These are phyloP conservation scores for Millerozyma acaciae DNA, from an alignment of 805 yeast genomes.

Conservation along the genomic window DNA sequence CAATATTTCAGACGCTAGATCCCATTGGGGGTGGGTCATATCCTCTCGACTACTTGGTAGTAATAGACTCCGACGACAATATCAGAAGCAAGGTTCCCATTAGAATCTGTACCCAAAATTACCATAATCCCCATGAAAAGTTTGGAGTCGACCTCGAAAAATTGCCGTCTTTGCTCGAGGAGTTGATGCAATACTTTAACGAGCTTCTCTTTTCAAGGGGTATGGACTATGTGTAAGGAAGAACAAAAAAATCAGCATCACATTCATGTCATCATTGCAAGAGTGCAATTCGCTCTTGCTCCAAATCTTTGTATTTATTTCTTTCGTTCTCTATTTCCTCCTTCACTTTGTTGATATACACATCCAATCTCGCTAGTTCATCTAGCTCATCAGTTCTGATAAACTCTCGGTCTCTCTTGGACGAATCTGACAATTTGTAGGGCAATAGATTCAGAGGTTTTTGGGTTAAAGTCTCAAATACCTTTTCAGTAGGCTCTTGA, in stretches of 20 bases:
- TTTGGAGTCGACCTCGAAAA: constrained; percentile 16
- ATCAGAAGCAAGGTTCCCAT: constrained; percentile 18
- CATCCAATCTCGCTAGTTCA: constrained; percentile 39
- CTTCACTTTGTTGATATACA: constrained; percentile 33
- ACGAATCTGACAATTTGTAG: constrained; percentile 28
- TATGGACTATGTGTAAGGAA: too few relatives aligned
- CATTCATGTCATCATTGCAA: constrained; percentile 21
- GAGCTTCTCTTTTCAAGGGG: background rate
- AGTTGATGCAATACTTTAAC: constrained; percentile 6
- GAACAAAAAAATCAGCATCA: background rate
- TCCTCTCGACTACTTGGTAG: constrained; percentile 27
- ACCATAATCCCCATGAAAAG: constrained; percentile 15
- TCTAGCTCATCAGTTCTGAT: constrained; percentile 38
- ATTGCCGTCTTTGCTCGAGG: constrained; percentile 8
- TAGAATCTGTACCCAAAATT: constrained; percentile 7
- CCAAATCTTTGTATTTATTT: constrained; percentile 36
- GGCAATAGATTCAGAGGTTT: constrained; percentile 60
- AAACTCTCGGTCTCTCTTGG: constrained; percentile 36
- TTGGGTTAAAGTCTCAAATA: constrained; percentile 72
- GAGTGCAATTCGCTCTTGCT: constrained; percentile 38
- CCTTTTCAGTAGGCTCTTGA: constrained; percentile 89
- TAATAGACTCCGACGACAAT: constrained; percentile 13
- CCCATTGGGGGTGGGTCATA: constrained; percentile 37
- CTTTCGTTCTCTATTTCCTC: constrained; percentile 41
- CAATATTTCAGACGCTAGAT: constrained; percentile 23